Base-by-base conservation (phyloP, 257 asterid species). In the Przewalskia tangutica region DNA sequence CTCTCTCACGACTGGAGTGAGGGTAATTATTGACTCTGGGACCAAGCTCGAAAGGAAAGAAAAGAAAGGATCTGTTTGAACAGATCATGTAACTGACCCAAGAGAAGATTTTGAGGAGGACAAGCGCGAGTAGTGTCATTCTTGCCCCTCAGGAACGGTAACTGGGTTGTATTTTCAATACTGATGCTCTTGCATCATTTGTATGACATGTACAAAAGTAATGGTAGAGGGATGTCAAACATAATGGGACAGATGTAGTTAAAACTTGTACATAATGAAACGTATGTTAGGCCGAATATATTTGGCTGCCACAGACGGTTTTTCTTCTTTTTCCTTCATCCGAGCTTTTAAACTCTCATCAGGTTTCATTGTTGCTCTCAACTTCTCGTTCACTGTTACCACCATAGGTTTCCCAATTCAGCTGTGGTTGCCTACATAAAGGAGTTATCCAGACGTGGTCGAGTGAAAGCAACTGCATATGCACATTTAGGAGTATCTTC, bases 61-160 rank as follows among this genome's bases (percentile, higher is more conserved):
- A 53, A 85, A 58, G 83, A 85, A 59, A 70, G 83, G 81, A 0
- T 71, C 79, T 56, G 70, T 81, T 18, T 51, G 81, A 42, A 73
- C 79, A 1, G 90, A 83, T 48, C 79, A 79, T 77, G 51, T 18
- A 32, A 27, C 54, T 18, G 85, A 54, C 38, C 70, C 32, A 54
- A 67, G 82, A 77, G 87, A 83, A 81, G 88, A 87, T 18, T 50
- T 62, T 2, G 84, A 85, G 83, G 90, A 83, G 88, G 88, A 85
- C 85, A 87, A 83, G 83, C 70, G 66, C 34, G 87, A 84, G 60
- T 87, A 86, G 84, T 20, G 56, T 76, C 12, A 76, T 56, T 50
- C 8, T 40, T 59, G 8, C 18, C 12, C 51, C 56, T 46, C 59
- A 6, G 20, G 59, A 46, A 71, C 4, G 38, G 44, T 32, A 75